Conservation (phyloP, 257 asterid species). For the Nicotiana knightiana region DNA sequence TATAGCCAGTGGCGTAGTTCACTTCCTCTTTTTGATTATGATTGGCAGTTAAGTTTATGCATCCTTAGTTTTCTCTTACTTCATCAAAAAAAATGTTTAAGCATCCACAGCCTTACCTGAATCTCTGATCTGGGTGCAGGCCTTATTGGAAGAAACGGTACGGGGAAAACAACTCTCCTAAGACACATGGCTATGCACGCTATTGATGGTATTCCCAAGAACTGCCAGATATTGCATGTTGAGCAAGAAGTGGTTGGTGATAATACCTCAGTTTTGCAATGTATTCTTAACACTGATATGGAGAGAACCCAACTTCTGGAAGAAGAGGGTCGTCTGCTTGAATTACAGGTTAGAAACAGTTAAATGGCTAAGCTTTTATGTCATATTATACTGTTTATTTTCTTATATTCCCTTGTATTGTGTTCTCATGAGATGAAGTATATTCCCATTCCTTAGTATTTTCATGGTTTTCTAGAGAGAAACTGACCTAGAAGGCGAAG, state of each 20-base stretch:
- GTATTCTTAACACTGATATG: constrained; percentile 79
- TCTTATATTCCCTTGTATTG: constrained; percentile 16
- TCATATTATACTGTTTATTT: background rate
- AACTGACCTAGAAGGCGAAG: constrained; percentile 46
- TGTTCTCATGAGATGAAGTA: constrained; percentile 7
- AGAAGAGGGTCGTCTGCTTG: constrained; percentile 78
- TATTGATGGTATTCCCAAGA: constrained; percentile 91
- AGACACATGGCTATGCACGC: constrained; percentile 98
- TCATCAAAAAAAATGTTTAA: background rate
- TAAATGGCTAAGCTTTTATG: constrained; percentile 11
- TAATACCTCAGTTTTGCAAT: constrained; percentile 72
- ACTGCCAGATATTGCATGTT: constrained; percentile 94
- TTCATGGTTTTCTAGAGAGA: constrained; percentile 43
- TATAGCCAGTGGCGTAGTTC: background rate
- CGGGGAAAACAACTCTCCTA: constrained; percentile 96
- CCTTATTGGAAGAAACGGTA: constrained; percentile 97
- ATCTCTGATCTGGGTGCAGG: constrained; percentile 41
- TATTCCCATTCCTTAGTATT: background rate
- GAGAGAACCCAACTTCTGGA: constrained; percentile 82
- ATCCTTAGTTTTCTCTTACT: background rate
- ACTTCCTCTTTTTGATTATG: background rate
- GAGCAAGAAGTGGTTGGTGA: constrained; percentile 99
- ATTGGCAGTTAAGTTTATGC: background rate
- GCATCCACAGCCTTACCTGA: background rate
- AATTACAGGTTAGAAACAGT: constrained; percentile 55